phyloP scores from a whole-genome alignment of 2,329 filamentous ascomycete species.

The Chalaropsis thielavioides region DNA sequence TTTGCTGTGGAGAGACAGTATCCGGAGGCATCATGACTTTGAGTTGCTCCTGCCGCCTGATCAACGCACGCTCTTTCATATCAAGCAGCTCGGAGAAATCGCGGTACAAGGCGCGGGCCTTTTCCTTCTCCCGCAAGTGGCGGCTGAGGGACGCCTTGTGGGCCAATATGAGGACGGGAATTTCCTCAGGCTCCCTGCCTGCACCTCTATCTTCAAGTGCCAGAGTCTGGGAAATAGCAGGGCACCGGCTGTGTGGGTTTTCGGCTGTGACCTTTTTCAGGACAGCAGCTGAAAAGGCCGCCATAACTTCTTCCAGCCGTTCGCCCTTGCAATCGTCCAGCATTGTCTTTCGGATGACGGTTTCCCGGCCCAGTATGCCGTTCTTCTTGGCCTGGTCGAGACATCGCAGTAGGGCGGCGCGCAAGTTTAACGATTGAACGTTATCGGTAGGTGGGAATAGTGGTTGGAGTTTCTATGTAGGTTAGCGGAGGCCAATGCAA shows the following conservation, averaged over 20 bases:
- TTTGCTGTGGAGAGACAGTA: conserved; percentile 30
- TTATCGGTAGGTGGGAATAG: conserved; percentile 87
- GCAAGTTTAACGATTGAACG: conserved; percentile 78
- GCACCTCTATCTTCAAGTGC: conserved; percentile 46
- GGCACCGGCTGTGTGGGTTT: conserved; percentile 27
- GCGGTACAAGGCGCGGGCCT: conserved; percentile 41
- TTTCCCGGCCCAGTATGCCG: conserved; percentile 65
- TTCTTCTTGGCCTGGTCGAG: conserved; percentile 81
- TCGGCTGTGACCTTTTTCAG: conserved; percentile 48
- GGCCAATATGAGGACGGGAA: conserved; percentile 56
- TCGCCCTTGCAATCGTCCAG: conserved; percentile 92
- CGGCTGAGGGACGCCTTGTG: conserved; percentile 54
- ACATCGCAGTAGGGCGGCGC: conserved; percentile 64
- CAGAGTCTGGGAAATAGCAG: conserved; percentile 38
- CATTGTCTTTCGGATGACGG: conserved; percentile 81
- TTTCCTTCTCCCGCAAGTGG: conserved; percentile 44
- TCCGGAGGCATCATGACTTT: conserved; percentile 22
- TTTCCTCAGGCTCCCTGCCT: conserved; percentile 36
- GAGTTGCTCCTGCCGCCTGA: conserved; percentile 36
- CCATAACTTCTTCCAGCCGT: conserved; percentile 72
- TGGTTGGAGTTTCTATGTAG: conserved; percentile 60
- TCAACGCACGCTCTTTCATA: conserved; percentile 45
- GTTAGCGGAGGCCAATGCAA: conserved; percentile 7
- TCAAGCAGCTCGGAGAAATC: conserved; percentile 52
- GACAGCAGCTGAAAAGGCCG: conserved; percentile 70